Base-by-base conservation (phyloP, 1,139 yeast genomes). In the Kurtzmaniella quercitrusa region DNA sequence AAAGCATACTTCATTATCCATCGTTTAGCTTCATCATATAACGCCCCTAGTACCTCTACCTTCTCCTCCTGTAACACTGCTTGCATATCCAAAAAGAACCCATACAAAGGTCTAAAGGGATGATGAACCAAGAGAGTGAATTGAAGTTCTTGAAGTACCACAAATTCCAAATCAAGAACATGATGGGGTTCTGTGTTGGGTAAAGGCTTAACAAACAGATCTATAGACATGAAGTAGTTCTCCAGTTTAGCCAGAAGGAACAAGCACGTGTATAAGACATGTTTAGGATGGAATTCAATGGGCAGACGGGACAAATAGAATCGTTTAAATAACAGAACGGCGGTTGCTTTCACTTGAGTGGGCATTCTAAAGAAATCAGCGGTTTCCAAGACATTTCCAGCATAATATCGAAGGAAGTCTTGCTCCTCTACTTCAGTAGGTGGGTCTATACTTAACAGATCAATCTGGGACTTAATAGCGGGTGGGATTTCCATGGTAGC, bases 191-290 rank as follows among this genome's bases (percentile, higher is more conserved):
- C 76, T 1, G 85, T 78, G 43, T 85, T 84, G 15, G 81, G 81
- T 21, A 91, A 72, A 34, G 82, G 78, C 46, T 77, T 74, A 44
- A 89, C 82, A 59, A 90, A 90, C n/a, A 87, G 77, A 37, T 85
- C 86, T 43, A 91, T 85, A 16, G 95, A 81, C 31, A 93, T 84
- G 63, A 91, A 91, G 61, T 81, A 84, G 64, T 93, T 93, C 57
- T 93, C 98, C 15, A 93, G 81, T 63, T 93, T 93, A 39, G 96
- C 91, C 2, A 98, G 96, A 37, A 93, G 69, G 60, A 91, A 93
- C 12, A 93, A 78, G 50, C 96, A 85, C 0, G 98, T 90, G 50
- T 82, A 81, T 57, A 93, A 72, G 36, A 93, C 74, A 50, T 82
- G 78, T 57, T 88, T 88, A 10, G 98, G 98, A 54, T 88, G 94